These are phyloP conservation scores for Primulina tabacum DNA, from an alignment of 257 asterid species.

Conservation along the genomic window DNA sequence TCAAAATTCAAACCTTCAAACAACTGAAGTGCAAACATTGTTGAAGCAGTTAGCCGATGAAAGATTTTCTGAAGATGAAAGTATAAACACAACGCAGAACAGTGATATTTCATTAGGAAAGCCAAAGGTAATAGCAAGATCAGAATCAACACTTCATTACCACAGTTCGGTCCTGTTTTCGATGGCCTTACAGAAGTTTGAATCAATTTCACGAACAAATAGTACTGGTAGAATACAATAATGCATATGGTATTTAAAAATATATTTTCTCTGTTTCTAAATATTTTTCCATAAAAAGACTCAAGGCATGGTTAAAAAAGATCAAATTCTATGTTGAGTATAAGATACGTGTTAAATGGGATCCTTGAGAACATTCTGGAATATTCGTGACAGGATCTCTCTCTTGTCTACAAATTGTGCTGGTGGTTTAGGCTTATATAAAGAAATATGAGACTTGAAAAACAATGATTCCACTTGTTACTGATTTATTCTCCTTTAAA, in stretches of 20 bases:
- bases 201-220: neutral
- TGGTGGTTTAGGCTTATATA: neutral
- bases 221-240: neutral
- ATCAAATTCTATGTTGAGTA: neutral
- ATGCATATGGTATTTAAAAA: neutral
- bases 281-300: conserved; percentile 4
- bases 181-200: neutral
- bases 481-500: conserved; percentile 2
- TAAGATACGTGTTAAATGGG: neutral
- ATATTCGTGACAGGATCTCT: neutral
- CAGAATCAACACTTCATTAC: conserved; percentile 16
- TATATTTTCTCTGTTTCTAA: neutral
- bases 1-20: conserved; percentile 33
- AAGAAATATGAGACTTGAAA: neutral
- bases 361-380: neutral
- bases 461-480: neutral
- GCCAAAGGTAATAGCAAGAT: conserved; percentile 51
- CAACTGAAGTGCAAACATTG: conserved; percentile 34
- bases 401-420: neutral
- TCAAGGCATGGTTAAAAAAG: conserved; percentile 3
- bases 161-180: conserved; percentile 5
- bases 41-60: conserved; percentile 42
- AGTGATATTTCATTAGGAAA: conserved; percentile 38
- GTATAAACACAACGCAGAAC: conserved; percentile 30
- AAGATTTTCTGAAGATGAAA: conserved; percentile 38